Percentiles rank a stretch among this genome's conserved stretches.
These are phyloP conservation scores for Clausena lansium DNA, from an alignment of 345 rosid genomes.

Conservation along the genomic window DNA sequence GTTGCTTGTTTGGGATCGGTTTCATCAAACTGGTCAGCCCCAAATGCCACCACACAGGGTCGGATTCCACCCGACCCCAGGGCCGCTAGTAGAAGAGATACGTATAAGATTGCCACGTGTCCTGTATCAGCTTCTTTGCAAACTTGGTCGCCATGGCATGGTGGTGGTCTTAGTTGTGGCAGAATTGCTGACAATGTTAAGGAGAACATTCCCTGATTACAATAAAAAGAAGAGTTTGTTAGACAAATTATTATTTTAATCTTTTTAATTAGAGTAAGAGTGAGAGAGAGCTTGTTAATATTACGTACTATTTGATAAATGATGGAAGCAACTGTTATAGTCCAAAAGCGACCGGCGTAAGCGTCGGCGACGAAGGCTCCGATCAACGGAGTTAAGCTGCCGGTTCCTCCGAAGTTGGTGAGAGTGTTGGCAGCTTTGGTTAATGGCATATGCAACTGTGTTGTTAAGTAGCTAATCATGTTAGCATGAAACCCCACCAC, in stretches of 20 bases:
- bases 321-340: slow-evolving; percentile 61
- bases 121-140: slow-evolving; percentile 66
- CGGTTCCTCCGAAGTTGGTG: slow-evolving; percentile 83
- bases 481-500: slow-evolving; percentile 79
- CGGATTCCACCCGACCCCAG: slow-evolving; percentile 77
- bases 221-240: background rate
- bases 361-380: slow-evolving; percentile 90
- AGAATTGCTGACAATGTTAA: slow-evolving; percentile 70
- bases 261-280: background rate
- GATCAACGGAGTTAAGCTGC: slow-evolving; percentile 77
- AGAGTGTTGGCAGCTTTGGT: slow-evolving; percentile 94
- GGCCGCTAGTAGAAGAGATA: slow-evolving; percentile 66
- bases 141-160: slow-evolving; percentile 49
- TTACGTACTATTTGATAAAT: slow-evolving; percentile 61
- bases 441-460: slow-evolving; percentile 80
- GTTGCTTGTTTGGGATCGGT: slow-evolving; percentile 58
- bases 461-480: slow-evolving; percentile 86
- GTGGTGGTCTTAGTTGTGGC: slow-evolving; percentile 71
- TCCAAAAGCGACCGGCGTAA: slow-evolving; percentile 89
- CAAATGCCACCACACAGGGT: slow-evolving; percentile 85
- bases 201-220: slow-evolving; percentile 63
- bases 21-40: slow-evolving; percentile 85
- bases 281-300: background rate
- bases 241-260: no score
- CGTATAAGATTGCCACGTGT: slow-evolving; percentile 61